These are phyloP conservation scores for Sporodiniella umbellata DNA, from an alignment of 371 early-diverging fungal genomes.

Conservation along the genomic window DNA sequence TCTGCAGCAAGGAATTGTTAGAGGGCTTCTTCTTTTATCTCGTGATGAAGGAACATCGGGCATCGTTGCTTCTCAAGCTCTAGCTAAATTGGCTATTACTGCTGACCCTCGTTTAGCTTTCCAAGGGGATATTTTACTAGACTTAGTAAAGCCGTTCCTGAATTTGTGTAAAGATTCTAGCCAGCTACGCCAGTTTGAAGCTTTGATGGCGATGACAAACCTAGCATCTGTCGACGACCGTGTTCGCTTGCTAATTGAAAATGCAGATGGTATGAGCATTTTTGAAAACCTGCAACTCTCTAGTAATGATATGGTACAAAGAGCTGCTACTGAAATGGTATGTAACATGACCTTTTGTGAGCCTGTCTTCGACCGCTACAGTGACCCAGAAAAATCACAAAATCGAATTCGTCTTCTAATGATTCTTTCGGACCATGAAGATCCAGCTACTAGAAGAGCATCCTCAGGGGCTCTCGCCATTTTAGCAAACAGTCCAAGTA, in stretches of 20 bases:
- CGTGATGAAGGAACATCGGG: constrained; percentile 24
- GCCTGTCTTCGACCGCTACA: constrained; percentile 75
- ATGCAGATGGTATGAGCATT: constrained; percentile 58
- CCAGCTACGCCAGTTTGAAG: constrained; percentile 83
- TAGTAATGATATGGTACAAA: constrained; percentile 76
- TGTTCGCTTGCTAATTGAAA: constrained; percentile 43
- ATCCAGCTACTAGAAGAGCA: constrained; percentile 79
- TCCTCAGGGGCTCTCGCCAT: constrained; percentile 90
- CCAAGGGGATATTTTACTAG: constrained; percentile 56
- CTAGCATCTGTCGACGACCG: constrained; percentile 66
- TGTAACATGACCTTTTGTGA: constrained; percentile 91
- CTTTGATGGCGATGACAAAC: constrained; percentile 91
- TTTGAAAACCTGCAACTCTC: constrained; percentile 82
- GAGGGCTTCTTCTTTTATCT: constrained; percentile 54
- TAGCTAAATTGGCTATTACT: constrained; percentile 90
- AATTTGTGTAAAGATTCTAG: constrained; percentile 50
- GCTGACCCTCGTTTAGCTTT: constrained; percentile 87
- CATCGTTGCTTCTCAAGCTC: constrained; percentile 68
- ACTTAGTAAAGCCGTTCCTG: constrained; percentile 63
- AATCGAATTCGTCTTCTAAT: constrained; percentile 72
- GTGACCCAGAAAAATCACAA: constrained; percentile 37
- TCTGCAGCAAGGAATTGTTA: constrained; percentile 83
- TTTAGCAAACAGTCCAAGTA: constrained; percentile 55
- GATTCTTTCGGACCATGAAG: constrained; percentile 85
- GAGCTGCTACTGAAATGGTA: constrained; percentile 90